Evolutionary conservation across 164 flowering plant genomes (phyloP), one percentile per base, ranked within the genome.

Genomic region (Vitis labrusca): DNA sequence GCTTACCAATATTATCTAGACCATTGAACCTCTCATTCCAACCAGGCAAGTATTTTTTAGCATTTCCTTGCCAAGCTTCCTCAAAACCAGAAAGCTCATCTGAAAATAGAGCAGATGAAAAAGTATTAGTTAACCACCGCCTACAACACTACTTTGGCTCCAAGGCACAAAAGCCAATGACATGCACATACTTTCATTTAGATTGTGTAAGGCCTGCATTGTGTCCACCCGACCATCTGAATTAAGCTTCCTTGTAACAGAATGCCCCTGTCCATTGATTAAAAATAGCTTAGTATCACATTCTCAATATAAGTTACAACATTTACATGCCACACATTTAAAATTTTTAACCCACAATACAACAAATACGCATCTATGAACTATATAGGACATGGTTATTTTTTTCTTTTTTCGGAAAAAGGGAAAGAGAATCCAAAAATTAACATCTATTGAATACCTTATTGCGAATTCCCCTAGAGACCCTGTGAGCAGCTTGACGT

Each of bases 31-130:
- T 73, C 71, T 75, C 87, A 73, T 59, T 68, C 96, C 82, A 84
- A 10, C 94, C 96, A 55, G 96, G 97, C 63, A 95, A 73, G 72
- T 82, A 80, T 71, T 74, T 81, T 70, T 73, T 70, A 8, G 89
- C 93, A 47, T 71, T 85, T 59, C 85, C 90, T 58, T 79, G 80
- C 99, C 99, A 95, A 50, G 83, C 78, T 56, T 89, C 82, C 75
- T 87, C 89, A 82, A 89, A 87, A 52, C 82, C 80, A 72, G 71
- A 6, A 59, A 89, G 83, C 60, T 89, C 88, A 76, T 80, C 93
- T 89, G 67, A 13, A 65, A 63, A 47, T 13, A 23, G 27, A 23
- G 27, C 27, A 1, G 27, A 23, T 23, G 27, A 23, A 23, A 23
- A 23, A 23, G 27, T 23, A 1, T 23, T 23, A 23, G 27, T 2